Base-by-base conservation (phyloP, 2,329 filamentous ascomycete genomes). In the Phaeophleospora eucalypticola region DNA sequence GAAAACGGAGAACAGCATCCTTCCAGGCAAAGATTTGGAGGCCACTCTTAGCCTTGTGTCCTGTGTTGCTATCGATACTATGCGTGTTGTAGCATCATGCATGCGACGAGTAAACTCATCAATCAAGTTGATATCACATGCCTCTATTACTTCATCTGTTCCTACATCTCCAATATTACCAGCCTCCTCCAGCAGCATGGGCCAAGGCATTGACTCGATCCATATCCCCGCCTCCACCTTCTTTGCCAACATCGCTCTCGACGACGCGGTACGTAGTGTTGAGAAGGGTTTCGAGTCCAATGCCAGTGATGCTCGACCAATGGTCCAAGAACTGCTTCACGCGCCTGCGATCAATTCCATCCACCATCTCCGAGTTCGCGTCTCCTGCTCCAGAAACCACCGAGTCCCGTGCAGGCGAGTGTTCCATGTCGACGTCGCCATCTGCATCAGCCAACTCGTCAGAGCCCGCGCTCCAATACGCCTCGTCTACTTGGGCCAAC, bases 181-280 rank as follows among this genome's bases (percentile, higher is more conserved):
- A 98, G 18, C 93, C 93, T 43, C 93, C 93, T 43, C 90, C 93
- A 59, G 90, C 87, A 68, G 89, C 93, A 46, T 89, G 84, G 38
- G 91, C 91, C 62, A 98, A 76, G 63, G 93, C 89, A 48, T 89
- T 86, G 34, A 95, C 90, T 49, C 84, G 81, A 63, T 94, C 86
- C 36, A 87, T 84, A 64, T 89, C 86, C 49, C 76, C 76, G 52
- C 80, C 77, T 62, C 65, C 78, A 54, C 76, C 74, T 54, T 80
- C 76, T 71, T 93, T 95, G 41, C 93, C 93, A 36, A 98, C 89
- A 65, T 97, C 89, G 71, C 91, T 96, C 60, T 96, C 84, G 17
- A 98, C 91, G 68, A 90, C 84, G 53, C 93, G 82, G 72, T 88
- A 98, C 42, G 82, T 94, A 47, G 93, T 98, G 67, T 85, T 87